phyloP scores from a whole-genome alignment of 2,329 filamentous ascomycete genomes.

The Trichoderma citrinoviride region DNA sequence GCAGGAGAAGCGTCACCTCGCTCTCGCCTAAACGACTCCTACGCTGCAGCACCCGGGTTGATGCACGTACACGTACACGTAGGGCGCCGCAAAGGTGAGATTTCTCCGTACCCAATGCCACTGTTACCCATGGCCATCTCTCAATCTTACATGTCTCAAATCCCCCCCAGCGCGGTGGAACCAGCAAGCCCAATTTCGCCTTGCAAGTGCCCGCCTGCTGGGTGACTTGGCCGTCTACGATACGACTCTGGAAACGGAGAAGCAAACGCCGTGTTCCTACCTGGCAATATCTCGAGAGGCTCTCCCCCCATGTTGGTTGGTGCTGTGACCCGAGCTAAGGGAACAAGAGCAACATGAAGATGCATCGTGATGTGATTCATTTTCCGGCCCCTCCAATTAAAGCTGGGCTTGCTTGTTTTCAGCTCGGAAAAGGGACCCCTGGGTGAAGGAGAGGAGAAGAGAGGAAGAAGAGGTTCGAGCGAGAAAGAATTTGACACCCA shows the following conservation, averaged over 20 bases:
- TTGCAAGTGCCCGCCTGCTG: not conserved
- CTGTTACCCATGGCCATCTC: constrained; percentile 4
- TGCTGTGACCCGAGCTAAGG: not conserved
- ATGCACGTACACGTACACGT: constrained; percentile 5
- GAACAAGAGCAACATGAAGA: constrained; percentile 3
- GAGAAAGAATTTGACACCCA: no score
- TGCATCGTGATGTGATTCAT: constrained; percentile 9
- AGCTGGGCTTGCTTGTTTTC: not conserved
- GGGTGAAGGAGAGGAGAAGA: not conserved
- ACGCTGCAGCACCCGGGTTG: not conserved
- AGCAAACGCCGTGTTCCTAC: not conserved
- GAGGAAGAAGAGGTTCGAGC: not conserved
- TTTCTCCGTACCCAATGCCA: constrained; percentile 14
- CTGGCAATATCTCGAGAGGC: no score
- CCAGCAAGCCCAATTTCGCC: not conserved
- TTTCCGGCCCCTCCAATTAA: not conserved
- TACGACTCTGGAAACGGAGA: not conserved
- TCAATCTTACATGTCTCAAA: constrained; percentile 20
- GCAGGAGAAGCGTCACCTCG: not conserved
- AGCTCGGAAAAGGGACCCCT: not conserved
- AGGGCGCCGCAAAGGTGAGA: constrained; percentile 9
- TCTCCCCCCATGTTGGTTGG: no score
- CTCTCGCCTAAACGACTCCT: not conserved
- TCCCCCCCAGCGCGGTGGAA: constrained; percentile 8
- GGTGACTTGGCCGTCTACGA: not conserved